Base-by-base conservation (phyloP, 176 grass and related monocot genomes). In the Musa itinerans region DNA sequence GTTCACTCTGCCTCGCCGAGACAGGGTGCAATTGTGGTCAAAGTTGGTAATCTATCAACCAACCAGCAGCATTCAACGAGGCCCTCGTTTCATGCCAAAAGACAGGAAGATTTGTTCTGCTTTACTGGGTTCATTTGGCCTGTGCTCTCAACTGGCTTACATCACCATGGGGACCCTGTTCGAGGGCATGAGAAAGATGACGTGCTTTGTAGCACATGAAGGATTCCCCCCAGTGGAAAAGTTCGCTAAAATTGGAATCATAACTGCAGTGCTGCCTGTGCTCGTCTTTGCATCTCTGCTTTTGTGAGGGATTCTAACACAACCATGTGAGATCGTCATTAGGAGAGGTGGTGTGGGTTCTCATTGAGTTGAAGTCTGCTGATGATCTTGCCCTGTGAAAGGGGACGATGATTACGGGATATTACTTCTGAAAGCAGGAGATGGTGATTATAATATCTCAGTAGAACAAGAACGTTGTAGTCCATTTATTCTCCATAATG, bases 131-230 rank as follows among this genome's bases (percentile, higher is more conserved):
- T 75, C 24, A 62, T n/a, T 67, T 67, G 58, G 53, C 49, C 53
- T 27, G 52, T 24, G 62, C n/a, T 25, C 62, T 77, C 48, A 4
- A 63, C 13, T 2, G 43, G 59, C 15, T 77, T 63, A 77, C 75
- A 53, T 77, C 75, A 77, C 22, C 75, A 21, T 15, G 21, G 48
- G 75, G n/a, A 52, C 62, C 61, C 21, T 52, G 49, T 22, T 50
- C 61, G 49, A 66, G 53, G 55, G 56, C 27, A 50, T 8, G 59
- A 23, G 75, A 63, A 77, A 70, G 75, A 77, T 77, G 58, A 77
- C 66, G 61, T 26, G 75, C 62, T 24, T 77, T 65, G 73, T 19
- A 48, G 68, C 68, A 70, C 43, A 70, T 16, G 3, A 8, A 70
- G 73, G 73, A 75, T 43, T 43, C 34, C 4, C 52, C 26, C 70